Percentiles rank a stretch among this genome's conserved stretches.
Evolutionary conservation across 805 yeast species (phyloP).

Genomic region (Hanseniaspora vineae): DNA sequence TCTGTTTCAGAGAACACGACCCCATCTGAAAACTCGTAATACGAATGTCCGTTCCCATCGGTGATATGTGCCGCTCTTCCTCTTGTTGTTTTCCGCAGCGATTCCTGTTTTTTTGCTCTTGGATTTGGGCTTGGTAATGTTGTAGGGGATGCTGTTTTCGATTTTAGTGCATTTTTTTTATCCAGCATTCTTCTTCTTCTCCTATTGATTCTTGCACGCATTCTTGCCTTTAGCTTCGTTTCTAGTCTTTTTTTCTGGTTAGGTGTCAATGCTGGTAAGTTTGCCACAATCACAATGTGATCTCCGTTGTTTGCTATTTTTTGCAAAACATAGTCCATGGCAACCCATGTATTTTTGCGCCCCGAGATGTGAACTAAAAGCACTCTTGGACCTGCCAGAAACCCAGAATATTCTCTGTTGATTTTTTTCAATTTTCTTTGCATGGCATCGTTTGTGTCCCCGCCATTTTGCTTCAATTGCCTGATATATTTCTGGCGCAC

Average conservation of each 20-base stretch:
- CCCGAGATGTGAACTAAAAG: constrained; percentile 58
- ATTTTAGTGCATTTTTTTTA: constrained; percentile 3
- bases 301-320: constrained; percentile 52
- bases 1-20: background rate
- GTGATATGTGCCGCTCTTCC: constrained; percentile 1
- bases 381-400: constrained; percentile 27
- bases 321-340: constrained; percentile 56
- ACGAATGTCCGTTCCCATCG: background rate
- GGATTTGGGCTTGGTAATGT: background rate
- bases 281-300: constrained; percentile 46
- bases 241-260: constrained; percentile 16
- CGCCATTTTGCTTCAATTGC: background rate
- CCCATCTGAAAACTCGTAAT: background rate
- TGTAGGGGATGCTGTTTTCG: constrained; percentile 5
- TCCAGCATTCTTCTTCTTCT: constrained; percentile 5
- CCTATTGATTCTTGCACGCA: constrained; percentile 12
- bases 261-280: constrained; percentile 13
- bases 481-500: background rate
- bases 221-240: constrained; percentile 2
- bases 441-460: constrained; percentile 2
- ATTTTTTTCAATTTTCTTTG: constrained; percentile 14
- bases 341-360: constrained; percentile 70
- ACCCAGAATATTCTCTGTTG: constrained; percentile 17
- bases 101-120: background rate
- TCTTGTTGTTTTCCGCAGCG: background rate